Evolutionary conservation across 768 basidiomycete genomes (phyloP), one percentile per base, ranked within the genome.

Genomic region (Phallus indusiatus): DNA sequence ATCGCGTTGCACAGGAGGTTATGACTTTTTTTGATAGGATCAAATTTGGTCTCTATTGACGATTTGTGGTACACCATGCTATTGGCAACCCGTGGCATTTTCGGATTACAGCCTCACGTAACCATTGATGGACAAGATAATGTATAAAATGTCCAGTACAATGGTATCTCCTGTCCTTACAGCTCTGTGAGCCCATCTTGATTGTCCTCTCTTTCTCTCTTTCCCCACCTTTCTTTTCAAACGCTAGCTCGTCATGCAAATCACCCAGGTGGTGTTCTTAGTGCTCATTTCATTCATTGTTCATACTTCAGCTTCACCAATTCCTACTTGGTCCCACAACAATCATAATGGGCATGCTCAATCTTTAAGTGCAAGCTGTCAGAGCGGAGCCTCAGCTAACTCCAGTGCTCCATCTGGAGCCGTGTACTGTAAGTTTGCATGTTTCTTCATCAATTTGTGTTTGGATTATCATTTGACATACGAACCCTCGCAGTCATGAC

Each of bases 401-500:
- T 2, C 42, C n/a, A n/a, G n/a, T n/a, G 14, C 42, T 11, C n/a
- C 42, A 4, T 42, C 42, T 42, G 42, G 42, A 42, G 42, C 42
- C 42, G 42, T 42, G 12, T 42, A 42, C n/a, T 42, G 42, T 42
- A 42, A 42, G 42, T 4, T 28, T 28, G n/a, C 42, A 12, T 14
- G 14, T 42, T 42, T n/a, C n/a, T n/a, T n/a, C 42, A 42, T 42
- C 4, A 42, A 10, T 42, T 42, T 42, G 36, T 37, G n/a, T 42
- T 42, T 42, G 4, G 42, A 42, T 28, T 28, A 28, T 7, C 28
- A 7, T 4, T 5, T 42, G n/a, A 42, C 42, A n/a, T 42, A 14
- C 12, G 4, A 4, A 2, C 42, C 8, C 17, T 47, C n/a, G 24
- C 57, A 81, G 79, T 80, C 66, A 75, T 80, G 34, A 78, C 78